These are phyloP conservation scores for Russula compacta DNA, from an alignment of 768 basidiomycete genomes.

Conservation along the genomic window DNA sequence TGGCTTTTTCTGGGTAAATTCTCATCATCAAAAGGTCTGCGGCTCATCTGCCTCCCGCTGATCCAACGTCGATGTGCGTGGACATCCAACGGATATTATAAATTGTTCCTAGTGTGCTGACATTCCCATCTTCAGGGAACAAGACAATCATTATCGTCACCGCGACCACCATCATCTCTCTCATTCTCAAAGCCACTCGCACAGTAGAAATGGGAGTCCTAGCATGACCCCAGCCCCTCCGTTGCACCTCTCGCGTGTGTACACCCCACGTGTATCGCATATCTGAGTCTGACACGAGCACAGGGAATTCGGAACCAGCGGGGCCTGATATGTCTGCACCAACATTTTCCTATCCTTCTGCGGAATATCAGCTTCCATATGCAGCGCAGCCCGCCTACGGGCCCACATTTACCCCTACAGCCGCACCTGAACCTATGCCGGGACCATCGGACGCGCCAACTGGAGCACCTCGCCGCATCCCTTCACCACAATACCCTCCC, in stretches of 20 bases:
- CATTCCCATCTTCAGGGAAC: constrained; percentile 1
- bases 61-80: not conserved
- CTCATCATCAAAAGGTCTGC: not conserved
- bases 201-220: constrained; percentile 4
- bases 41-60: not conserved
- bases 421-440: not conserved
- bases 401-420: not conserved
- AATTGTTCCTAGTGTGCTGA: not conserved
- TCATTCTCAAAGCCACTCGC: constrained; percentile 1
- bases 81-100: not conserved
- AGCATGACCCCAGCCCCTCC: not conserved
- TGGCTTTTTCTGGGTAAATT: not conserved
- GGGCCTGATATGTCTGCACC: not conserved
- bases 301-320: constrained; percentile 11
- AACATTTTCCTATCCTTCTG: not conserved
- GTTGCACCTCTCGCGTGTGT: constrained; percentile 3
- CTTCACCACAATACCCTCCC: not conserved
- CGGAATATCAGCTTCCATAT: not conserved
- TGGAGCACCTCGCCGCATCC: not conserved
- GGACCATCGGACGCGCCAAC: not conserved
- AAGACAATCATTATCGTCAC: constrained; percentile 21
- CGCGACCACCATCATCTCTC: not conserved
- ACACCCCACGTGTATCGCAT: not conserved
- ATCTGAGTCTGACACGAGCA: not conserved
- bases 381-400: not conserved